phyloP scores from a whole-genome alignment of 768 basidiomycete genomes.

The Lyophyllum shimeji region DNA sequence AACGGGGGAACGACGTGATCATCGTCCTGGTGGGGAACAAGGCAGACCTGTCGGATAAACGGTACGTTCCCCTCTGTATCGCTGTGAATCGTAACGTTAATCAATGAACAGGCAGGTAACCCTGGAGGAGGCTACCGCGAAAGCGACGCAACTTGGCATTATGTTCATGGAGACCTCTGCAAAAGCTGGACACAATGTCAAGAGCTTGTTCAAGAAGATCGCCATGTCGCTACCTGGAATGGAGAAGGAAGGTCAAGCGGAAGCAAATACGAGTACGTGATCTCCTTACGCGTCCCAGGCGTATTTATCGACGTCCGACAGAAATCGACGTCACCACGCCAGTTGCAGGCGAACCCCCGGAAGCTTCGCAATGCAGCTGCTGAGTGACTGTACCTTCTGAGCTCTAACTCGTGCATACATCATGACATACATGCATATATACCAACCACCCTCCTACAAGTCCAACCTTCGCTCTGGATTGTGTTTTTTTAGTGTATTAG shows the following conservation, averaged over 20 bases:
- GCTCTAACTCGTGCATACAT: slow-evolving; percentile 17
- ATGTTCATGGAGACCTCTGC: slow-evolving; percentile 99
- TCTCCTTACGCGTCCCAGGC: neutral
- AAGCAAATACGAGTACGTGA: slow-evolving; percentile 52
- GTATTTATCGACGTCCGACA: slow-evolving; percentile 28
- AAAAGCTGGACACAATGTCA: slow-evolving; percentile 99
- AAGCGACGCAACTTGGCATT: slow-evolving; percentile 86
- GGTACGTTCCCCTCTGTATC: slow-evolving; percentile 50
- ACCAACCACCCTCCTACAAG: slow-evolving; percentile 8
- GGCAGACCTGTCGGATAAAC: slow-evolving; percentile 97
- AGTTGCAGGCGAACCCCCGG: slow-evolving; percentile 66
- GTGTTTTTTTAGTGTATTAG: slow-evolving; percentile 23
- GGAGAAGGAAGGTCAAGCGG: slow-evolving; percentile 74
- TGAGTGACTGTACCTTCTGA: slow-evolving; percentile 32
- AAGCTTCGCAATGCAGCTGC: slow-evolving; percentile 86
- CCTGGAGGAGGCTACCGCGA: slow-evolving; percentile 91
- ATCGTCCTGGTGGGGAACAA: slow-evolving; percentile 99
- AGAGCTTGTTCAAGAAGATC: slow-evolving; percentile 98
- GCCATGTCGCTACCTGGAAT: slow-evolving; percentile 97
- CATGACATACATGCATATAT: slow-evolving; percentile 19
- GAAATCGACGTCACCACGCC: slow-evolving; percentile 92
- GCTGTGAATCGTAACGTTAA: slow-evolving; percentile 8
- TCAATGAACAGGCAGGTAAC: slow-evolving; percentile 86
- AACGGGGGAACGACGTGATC: slow-evolving; percentile 96
- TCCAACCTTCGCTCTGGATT: slow-evolving; percentile 9